These are phyloP conservation scores for Rhodosporidiobolus odoratus DNA, from an alignment of 768 basidiomycete species.

Conservation along the genomic window DNA sequence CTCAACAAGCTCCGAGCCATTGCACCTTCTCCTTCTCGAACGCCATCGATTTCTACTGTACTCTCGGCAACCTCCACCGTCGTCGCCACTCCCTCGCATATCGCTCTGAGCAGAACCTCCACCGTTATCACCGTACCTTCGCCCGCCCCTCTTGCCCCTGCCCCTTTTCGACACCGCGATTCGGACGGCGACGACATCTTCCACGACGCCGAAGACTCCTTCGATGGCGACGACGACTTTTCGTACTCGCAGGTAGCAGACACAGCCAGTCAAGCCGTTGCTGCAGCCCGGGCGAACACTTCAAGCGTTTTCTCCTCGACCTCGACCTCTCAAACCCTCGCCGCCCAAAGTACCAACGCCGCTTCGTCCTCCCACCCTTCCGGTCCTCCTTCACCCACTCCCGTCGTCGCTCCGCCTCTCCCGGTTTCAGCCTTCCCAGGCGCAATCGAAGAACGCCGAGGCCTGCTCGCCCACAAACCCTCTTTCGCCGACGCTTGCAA, in stretches of 20 bases:
- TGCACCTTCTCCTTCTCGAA: background rate
- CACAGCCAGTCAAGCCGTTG: background rate
- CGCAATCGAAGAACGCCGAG: background rate
- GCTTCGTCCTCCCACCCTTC: background rate
- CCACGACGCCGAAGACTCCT: conserved; percentile 9
- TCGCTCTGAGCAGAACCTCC: background rate
- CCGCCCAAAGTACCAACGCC: background rate
- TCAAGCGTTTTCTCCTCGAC: background rate
- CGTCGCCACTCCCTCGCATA: background rate
- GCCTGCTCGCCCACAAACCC: no score
- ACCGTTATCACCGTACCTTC: background rate
- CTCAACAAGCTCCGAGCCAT: background rate
- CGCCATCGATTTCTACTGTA: background rate
- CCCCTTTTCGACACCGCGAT: no score
- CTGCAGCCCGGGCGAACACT: background rate
- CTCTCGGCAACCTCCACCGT: background rate
- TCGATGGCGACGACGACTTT: conserved; percentile 1
- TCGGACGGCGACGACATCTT: conserved; percentile 8
- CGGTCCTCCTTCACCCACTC: background rate
- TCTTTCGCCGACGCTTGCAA: no score
- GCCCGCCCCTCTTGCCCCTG: no score
- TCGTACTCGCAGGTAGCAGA: conserved; percentile 1
- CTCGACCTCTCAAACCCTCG: background rate
- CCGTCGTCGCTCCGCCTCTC: background rate
- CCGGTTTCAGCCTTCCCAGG: background rate